Base-by-base conservation (phyloP, 371 early-diverging fungal species). In the Mucor sp. region DNA sequence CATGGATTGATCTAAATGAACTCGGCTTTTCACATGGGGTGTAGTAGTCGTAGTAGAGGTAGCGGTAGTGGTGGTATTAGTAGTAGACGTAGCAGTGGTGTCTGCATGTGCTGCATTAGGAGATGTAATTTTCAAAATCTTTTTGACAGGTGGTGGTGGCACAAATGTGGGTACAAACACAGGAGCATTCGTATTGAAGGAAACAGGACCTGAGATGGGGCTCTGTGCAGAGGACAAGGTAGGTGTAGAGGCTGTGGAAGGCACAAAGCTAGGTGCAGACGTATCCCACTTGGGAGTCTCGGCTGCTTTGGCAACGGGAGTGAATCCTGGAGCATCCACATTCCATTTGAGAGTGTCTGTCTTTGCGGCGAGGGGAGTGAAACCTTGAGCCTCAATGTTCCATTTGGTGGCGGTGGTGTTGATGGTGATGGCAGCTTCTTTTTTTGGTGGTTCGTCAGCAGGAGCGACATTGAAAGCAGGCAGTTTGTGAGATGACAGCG, bases 141-240 rank as follows among this genome's bases (percentile, higher is more conserved):
- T 48, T 32, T 62, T 62, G 30, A 62, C 50, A 48, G 62, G 50
- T 21, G 62, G 32, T 48, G 48, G 21, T 23, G 28, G 47, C 19
- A 62, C 50, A 19, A 62, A 62, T 25, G 50, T 50, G 0, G 62
- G 62, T 14, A 62, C 32, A 11, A 62, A 48, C 33, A 14, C 50
- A 48, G 47, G 62, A 11, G 25, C 48, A 7, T 62, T 28, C 3
- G 50, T 9, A 21, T 62, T 62, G 33, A 25, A 50, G 21, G 50
- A 28, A 19, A 6, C 15, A 8, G 61, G 25, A 1, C 30, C 44
- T 30, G 50, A 19, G 1, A 23, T 19, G 19, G 62, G 48, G 11
- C 28, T 28, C 15, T 23, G 25, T 1, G 39, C 21, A 19, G 60
- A 60, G 4, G 43, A 43, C 4, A 28, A 28, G 3, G 47, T 28